phyloP scores from a whole-genome alignment of 176 grass and related monocot species.

The Eragrostis nindensis region DNA sequence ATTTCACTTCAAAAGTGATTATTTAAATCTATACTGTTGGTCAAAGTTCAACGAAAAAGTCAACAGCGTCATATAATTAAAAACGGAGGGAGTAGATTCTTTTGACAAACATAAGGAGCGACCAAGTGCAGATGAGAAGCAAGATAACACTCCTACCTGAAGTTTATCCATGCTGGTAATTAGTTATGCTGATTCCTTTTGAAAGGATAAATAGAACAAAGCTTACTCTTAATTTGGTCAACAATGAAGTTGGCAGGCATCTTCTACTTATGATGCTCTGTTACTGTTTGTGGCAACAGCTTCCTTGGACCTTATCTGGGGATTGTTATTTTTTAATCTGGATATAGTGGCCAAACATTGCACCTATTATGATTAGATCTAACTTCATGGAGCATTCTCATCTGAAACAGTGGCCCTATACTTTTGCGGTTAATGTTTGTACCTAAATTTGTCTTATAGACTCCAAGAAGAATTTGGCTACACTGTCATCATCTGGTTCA shows the following conservation, averaged over 20 bases:
- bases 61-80: no score
- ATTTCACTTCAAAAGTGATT: no score
- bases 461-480: constrained; percentile 40
- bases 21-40: no score
- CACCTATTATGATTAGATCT: background rate
- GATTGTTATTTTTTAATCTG: background rate
- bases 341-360: background rate
- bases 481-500: constrained; percentile 40
- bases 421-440: background rate
- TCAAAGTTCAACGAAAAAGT: no score
- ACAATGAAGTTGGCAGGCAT: background rate
- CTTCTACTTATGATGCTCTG: constrained; percentile 13
- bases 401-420: background rate
- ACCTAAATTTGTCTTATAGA: constrained; percentile 21
- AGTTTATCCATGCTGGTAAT: background rate
- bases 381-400: background rate
- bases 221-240: background rate
- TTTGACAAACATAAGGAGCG: constrained; percentile 51
- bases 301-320: background rate
- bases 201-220: background rate
- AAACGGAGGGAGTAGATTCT: no score
- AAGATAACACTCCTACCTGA: constrained; percentile 40
- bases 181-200: background rate
- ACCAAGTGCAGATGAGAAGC: constrained; percentile 39
- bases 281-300: background rate